Base-by-base conservation (phyloP, 1,139 yeast species). In the Kodamaea sp. region DNA sequence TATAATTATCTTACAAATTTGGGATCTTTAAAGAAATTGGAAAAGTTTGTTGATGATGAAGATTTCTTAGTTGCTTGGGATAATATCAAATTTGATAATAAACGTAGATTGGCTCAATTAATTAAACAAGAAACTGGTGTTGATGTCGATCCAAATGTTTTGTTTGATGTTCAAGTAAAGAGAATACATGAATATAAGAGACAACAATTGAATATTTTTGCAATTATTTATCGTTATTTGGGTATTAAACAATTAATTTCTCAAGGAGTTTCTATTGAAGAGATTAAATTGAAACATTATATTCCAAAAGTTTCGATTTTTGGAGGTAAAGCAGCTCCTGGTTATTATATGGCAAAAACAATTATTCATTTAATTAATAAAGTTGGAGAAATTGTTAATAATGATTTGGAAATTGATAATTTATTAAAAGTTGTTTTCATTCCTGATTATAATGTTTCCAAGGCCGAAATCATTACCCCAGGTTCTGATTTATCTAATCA, bases 261-360 rank as follows among this genome's bases (percentile, higher is more conserved):
- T 9, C 47, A 62, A 34, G 75, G 75, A 12, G 57, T 59, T 12
- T 49, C 67, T 2, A 40, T 69, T 35, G 84, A 76, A 24, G 88
- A 88, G 57, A 79, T 90, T 50, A 71, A 73, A 42, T 50, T 65
- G 49, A 65, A 70, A 45, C 76, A 79, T 60, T 83, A 76, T 62
- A 76, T 81, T 45, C 81, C 96, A 42, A 84, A 85, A 59, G 94
- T 86, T 39, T 77, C 82, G 28, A 77, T 89, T 44, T 82, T 89
- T 61, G 97, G 97, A 50, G 97, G 97, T 60, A 89, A 89, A 65
- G 86, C 95, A 41, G 97, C 97, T 8, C 97, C 97, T 20, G 97
- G 97, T 48, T 90, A 89, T 63, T 89, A 86, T 69, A 86, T 89
- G 81, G 97, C 97, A 46, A 89, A 89, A 67, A 77, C 85, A 42